phyloP scores from a whole-genome alignment of 305 asterid genomes.

The Fraxinus floribunda region DNA sequence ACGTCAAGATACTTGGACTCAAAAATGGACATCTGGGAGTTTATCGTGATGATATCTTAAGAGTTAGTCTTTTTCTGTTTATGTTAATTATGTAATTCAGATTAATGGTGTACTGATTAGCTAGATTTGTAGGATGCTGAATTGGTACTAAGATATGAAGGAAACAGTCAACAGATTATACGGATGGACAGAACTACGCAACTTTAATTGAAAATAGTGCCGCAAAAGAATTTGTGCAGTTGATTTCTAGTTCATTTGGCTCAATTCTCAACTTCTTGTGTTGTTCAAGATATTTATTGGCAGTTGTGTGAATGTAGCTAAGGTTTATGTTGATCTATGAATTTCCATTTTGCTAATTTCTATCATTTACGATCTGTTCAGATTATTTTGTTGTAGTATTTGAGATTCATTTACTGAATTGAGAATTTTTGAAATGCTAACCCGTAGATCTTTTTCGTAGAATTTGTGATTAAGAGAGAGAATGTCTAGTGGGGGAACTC shows the following conservation, averaged over 20 bases:
- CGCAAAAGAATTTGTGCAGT: not conserved
- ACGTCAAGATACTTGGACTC: slow-evolving; percentile 8
- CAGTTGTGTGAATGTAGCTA: not conserved
- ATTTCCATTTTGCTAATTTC: not conserved
- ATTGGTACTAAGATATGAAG: not conserved
- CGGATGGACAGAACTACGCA: not conserved
- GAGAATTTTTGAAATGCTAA: slow-evolving; percentile 16
- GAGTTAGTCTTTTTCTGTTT: slow-evolving; percentile 20
- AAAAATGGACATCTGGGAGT: slow-evolving; percentile 23
- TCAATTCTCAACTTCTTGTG: not conserved
- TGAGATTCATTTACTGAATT: slow-evolving; percentile 26
- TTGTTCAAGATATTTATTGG: not conserved
- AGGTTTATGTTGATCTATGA: slow-evolving; percentile 6
- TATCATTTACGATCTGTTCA: not conserved
- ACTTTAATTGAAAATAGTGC: not conserved
- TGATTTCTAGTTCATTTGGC: not conserved
- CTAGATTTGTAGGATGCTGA: slow-evolving; percentile 21
- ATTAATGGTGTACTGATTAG: slow-evolving; percentile 10
- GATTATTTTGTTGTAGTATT: slow-evolving; percentile 6
- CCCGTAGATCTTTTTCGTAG: slow-evolving; percentile 25
- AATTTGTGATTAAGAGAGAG: slow-evolving; percentile 34
- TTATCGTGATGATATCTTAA: slow-evolving; percentile 14
- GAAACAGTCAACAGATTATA: not conserved
- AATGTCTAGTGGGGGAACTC: slow-evolving; percentile 86
- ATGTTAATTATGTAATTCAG: slow-evolving; percentile 2